These are phyloP conservation scores for Coffea eugenioides DNA, from an alignment of 257 asterid species.

Conservation along the genomic window DNA sequence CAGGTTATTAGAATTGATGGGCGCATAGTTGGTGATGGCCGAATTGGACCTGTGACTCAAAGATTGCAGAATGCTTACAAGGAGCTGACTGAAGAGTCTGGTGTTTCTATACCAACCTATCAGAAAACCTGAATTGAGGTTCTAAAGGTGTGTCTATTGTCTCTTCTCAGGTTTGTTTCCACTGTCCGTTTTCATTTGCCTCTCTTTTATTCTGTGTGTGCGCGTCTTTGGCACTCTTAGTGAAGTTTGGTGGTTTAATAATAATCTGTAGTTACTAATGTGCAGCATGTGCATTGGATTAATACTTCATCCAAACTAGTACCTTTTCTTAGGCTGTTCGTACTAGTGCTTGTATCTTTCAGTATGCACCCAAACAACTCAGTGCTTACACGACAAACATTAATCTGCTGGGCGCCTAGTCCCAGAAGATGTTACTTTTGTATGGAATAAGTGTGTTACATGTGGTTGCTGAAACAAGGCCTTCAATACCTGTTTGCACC, in stretches of 20 bases:
- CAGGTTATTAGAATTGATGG: slow-evolving; percentile 83
- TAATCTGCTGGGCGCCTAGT: not conserved
- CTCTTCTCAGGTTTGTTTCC: not conserved
- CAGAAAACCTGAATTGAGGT: slow-evolving; percentile 28
- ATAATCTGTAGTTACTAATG: not conserved
- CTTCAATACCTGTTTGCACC: not conserved
- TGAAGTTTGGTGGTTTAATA: not conserved
- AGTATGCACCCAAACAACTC: not conserved
- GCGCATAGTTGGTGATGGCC: slow-evolving; percentile 72
- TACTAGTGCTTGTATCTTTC: not conserved
- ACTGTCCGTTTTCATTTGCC: not conserved
- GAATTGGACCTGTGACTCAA: slow-evolving; percentile 76
- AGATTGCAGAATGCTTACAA: slow-evolving; percentile 61
- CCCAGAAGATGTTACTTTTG: not conserved
- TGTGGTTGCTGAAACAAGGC: not conserved
- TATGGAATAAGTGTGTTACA: not conserved
- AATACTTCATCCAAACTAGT: too few relatives aligned
- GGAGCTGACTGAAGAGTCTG: slow-evolving; percentile 51
- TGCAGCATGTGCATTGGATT: not conserved
- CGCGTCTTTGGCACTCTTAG: not conserved
- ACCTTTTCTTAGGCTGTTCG: too few relatives aligned
- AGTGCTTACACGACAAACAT: not conserved
- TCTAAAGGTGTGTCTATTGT: slow-evolving; percentile 4
- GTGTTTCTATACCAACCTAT: slow-evolving; percentile 82
- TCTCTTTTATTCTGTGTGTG: not conserved